These are phyloP conservation scores for Botrytis cinerea DNA, from an alignment of 2,329 filamentous ascomycete genomes.

Conservation along the genomic window DNA sequence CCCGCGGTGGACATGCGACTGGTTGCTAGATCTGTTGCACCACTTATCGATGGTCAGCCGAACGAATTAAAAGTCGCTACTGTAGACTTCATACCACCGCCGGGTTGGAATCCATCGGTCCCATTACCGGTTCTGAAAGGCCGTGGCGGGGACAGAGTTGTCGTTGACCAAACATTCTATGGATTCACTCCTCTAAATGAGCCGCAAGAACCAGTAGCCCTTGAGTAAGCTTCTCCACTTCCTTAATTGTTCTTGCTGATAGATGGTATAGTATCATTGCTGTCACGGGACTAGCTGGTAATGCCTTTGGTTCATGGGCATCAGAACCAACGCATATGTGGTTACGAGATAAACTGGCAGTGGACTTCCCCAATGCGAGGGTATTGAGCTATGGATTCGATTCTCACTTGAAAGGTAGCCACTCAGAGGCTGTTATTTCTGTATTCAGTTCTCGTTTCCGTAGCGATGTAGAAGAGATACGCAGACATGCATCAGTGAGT, in stretches of 20 bases:
- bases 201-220: constrained; percentile 8
- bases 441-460: constrained; percentile 22
- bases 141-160: constrained; percentile 12
- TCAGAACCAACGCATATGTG: constrained; percentile 41
- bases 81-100: constrained; percentile 21
- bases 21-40: constrained; percentile 18
- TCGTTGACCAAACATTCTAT: constrained; percentile 24
- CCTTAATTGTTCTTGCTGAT: background rate
- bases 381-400: constrained; percentile 43
- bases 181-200: constrained; percentile 23
- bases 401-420: constrained; percentile 33
- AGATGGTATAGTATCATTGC: constrained; percentile 39
- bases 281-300: constrained; percentile 47
- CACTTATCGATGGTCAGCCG: constrained; percentile 9
- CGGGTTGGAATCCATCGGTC: constrained; percentile 13
- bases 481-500: constrained; percentile 26
- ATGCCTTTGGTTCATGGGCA: constrained; percentile 46
- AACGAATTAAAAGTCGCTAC: constrained; percentile 21
- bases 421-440: constrained; percentile 17
- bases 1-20: constrained; percentile 1
- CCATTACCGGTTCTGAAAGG: constrained; percentile 19
- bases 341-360: constrained; percentile 44
- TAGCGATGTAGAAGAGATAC: constrained; percentile 35
- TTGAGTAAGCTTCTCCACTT: constrained; percentile 14
- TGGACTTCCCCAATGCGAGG: constrained; percentile 38